Evolutionary conservation across 2,329 filamentous ascomycete species (phyloP).

Genomic region (Aspergillus bombycis): DNA sequence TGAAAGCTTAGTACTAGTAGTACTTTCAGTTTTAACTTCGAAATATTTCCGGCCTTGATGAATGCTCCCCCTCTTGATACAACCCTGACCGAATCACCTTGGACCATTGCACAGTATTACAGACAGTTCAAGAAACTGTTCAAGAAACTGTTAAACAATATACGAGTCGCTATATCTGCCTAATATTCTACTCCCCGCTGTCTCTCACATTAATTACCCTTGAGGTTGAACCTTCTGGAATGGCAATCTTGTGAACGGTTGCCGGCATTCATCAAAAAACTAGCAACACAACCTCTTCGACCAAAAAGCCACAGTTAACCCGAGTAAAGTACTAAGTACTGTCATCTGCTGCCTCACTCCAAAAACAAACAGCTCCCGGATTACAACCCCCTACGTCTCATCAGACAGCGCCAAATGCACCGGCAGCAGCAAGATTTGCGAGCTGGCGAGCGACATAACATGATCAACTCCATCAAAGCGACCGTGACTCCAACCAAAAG

Average conservation of each 20-base stretch:
- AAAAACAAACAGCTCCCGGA: neutral
- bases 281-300: neutral
- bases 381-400: neutral
- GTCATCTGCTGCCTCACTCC: no score
- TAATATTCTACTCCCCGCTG: no score
- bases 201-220: neutral
- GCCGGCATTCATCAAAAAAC: neutral
- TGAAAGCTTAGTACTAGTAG: no score
- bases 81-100: neutral
- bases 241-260: neutral
- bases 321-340: neutral
- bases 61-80: neutral
- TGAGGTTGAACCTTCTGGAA: neutral
- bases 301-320: neutral
- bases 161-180: no score
- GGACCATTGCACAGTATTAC: neutral
- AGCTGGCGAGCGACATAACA: neutral
- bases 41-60: neutral
- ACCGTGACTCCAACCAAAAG: neutral
- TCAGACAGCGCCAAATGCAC: neutral
- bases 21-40: no score
- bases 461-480: constrained; percentile 5
- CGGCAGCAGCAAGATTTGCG: constrained; percentile 1
- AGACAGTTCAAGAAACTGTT: neutral
- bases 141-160: neutral